Base-by-base conservation (phyloP, 2,329 filamentous ascomycete species). In the Aaosphaeria pasadenensis region DNA sequence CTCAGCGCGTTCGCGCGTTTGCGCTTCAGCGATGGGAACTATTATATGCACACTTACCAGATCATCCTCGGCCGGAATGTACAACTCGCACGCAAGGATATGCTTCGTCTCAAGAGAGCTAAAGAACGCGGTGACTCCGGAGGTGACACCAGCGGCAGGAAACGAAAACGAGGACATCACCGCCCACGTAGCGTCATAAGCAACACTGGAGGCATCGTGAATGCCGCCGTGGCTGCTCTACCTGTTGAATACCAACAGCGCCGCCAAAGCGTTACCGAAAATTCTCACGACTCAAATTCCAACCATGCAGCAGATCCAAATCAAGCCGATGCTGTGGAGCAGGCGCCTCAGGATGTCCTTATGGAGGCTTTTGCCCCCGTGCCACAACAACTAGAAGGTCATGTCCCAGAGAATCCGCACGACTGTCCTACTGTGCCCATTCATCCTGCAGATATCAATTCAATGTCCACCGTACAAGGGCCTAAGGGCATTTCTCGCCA, bases 31-130 rank as follows among this genome's bases (percentile, higher is more conserved):
- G 88, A 91, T 73, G 86, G 87, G 62, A 80, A 84, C 47, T 91
- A 88, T 66, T 87, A 88, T 69, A 87, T 91, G 83, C 89, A 84
- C 44, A 89, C 86, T 1, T 86, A 85, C 58, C 78, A 82, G 45
- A 80, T 91, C 57, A 81, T 88, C 48, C 82, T 91, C 30, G 87
- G 87, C 46, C 84, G 88, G 51, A 87, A 91, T 67, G 77, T 84
- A 29, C 53, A 62, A 7, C 63, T 66, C 11, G 64, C 66, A 30
- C 66, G 62, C 47, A 76, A 80, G 51, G 76, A 79, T 55, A 84
- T 50, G 78, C 80, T 41, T 74, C 79, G 32, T 73, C 79, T 69
- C 4, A 55, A 54, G 41, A 62, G 56, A 50, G 63, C 61, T 41
- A 64, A 64, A 49, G 56, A 69, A 29, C 46, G 53, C 17, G 50